These are phyloP conservation scores for Fusarium papillatum DNA, from an alignment of 2,329 filamentous ascomycete species.

Conservation along the genomic window DNA sequence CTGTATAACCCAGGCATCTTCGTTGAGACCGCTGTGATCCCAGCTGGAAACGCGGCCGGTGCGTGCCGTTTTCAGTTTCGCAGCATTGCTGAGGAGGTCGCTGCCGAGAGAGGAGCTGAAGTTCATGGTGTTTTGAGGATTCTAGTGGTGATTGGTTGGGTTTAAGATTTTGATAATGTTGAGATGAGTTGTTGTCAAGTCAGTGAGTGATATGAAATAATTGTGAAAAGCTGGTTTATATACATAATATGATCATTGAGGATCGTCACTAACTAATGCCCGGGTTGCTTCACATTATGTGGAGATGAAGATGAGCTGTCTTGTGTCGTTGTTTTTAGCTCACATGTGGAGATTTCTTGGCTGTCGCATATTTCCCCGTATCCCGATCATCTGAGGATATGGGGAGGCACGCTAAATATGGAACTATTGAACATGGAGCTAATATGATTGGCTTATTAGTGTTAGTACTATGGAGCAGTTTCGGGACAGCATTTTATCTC, in stretches of 20 bases:
- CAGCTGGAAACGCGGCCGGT: constrained; percentile 47
- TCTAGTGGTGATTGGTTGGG: neutral
- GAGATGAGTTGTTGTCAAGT: neutral
- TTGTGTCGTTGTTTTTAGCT: neutral
- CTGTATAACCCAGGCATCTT: constrained; percentile 48
- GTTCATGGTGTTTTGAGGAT: neutral
- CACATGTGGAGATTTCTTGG: neutral
- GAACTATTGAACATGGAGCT: neutral
- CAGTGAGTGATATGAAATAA: neutral
- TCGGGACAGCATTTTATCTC: neutral
- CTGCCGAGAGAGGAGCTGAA: constrained; percentile 7
- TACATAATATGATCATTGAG: neutral
- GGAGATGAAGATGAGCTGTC: neutral
- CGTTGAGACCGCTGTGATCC: constrained; percentile 48
- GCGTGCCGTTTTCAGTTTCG: constrained; percentile 41
- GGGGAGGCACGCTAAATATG: neutral
- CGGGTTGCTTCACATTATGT: neutral
- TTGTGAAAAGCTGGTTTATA: neutral
- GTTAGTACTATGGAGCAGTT: neutral
- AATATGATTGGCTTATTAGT: neutral
- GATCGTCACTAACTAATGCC: neutral
- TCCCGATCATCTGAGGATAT: neutral
- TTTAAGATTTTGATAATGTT: neutral
- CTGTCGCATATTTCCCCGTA: neutral
- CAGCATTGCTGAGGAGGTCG: constrained; percentile 31